Conservation (phyloP, 2,329 filamentous ascomycete species). For the Claviceps monticola region DNA sequence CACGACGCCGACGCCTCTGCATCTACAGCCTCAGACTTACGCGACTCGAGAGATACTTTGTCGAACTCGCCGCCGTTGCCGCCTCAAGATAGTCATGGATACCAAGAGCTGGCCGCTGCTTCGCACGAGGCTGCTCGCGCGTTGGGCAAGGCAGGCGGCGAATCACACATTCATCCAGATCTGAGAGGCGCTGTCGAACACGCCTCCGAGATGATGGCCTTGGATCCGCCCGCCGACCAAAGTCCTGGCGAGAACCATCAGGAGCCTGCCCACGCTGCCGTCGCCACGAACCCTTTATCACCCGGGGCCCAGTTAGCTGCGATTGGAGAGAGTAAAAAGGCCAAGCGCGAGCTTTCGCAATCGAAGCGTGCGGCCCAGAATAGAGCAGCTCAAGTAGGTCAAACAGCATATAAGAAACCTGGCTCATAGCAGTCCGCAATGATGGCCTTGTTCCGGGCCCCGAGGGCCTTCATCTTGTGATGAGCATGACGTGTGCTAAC, state of each 20-base stretch:
- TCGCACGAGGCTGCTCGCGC: slow-evolving; percentile 21
- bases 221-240: slow-evolving; percentile 19
- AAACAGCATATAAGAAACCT: not conserved
- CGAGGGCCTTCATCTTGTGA: not conserved
- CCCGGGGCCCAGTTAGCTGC: slow-evolving; percentile 15
- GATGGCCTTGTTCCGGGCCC: not conserved
- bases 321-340: slow-evolving; percentile 49
- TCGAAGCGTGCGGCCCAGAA: slow-evolving; percentile 97
- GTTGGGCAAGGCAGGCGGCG: slow-evolving; percentile 24
- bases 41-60: slow-evolving; percentile 17
- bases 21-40: slow-evolving; percentile 17
- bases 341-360: slow-evolving; percentile 82
- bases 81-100: slow-evolving; percentile 29
- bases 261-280: slow-evolving; percentile 13
- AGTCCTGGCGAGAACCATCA: slow-evolving; percentile 16
- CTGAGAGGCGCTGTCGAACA: slow-evolving; percentile 22
- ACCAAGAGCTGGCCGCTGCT: slow-evolving; percentile 24
- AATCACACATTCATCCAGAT: slow-evolving; percentile 35
- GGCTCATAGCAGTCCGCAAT: not conserved
- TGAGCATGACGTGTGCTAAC: not conserved
- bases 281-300: slow-evolving; percentile 19
- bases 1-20: slow-evolving; percentile 23
- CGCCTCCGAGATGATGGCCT: slow-evolving; percentile 25
- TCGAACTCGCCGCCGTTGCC: slow-evolving; percentile 14
- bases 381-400: slow-evolving; percentile 74